These are phyloP conservation scores for Fraxinus floribunda DNA, from an alignment of 305 asterid species.

Conservation along the genomic window DNA sequence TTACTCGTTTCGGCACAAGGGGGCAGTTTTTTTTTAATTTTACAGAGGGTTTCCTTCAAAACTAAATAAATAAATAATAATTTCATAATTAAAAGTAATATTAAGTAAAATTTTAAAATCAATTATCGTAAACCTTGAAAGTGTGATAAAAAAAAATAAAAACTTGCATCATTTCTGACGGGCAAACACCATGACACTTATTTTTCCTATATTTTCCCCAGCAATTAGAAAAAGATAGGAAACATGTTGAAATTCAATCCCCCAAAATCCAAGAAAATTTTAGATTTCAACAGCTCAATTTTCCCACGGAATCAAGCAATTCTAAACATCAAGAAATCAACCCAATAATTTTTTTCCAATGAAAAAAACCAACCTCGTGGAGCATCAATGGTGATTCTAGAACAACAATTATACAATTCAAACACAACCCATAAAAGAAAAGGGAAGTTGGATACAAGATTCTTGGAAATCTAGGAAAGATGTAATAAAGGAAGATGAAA, in stretches of 20 bases:
- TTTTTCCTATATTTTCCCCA: no score
- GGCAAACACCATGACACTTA: no score
- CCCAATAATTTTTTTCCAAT: background rate
- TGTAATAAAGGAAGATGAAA: conserved; percentile 1
- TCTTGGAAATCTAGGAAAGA: conserved; percentile 30
- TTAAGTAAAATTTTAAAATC: no score
- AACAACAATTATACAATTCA: conserved; percentile 4
- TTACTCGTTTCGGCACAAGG: no score
- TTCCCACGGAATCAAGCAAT: background rate
- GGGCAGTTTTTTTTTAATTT: no score
- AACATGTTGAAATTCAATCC: background rate
- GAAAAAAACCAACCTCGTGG: background rate
- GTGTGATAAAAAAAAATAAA: no score
- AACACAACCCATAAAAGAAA: background rate
- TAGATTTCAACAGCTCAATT: background rate
- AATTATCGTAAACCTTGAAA: no score
- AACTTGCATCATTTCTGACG: no score
- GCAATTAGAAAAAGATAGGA: no score
- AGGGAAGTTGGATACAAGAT: background rate
- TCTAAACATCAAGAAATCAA: background rate
- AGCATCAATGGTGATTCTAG: background rate
- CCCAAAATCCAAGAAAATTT: background rate
- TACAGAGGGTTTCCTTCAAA: no score
- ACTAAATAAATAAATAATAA: no score
- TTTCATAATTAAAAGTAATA: no score